Base-by-base conservation (phyloP, 257 asterid species). In the Schizonepeta tenuifolia region DNA sequence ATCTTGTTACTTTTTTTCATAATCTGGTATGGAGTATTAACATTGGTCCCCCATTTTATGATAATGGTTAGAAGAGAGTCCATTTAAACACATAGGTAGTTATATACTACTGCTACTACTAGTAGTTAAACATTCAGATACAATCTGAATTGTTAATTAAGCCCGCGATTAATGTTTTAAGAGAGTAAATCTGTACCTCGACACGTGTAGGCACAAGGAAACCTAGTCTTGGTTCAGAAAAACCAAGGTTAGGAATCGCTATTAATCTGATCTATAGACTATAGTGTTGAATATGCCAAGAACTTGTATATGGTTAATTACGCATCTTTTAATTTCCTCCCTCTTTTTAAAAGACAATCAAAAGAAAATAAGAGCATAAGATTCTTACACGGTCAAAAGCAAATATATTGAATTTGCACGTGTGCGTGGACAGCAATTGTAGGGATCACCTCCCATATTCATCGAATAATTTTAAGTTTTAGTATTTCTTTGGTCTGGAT, bases 321-420 rank as follows among this genome's bases (percentile, higher is more conserved):
- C n/a, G 50, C 75, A 79, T 76, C 72, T 77, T 76, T 74, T 69
- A 2, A 2, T 41, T 28, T 14, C 28, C 11, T 59, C 72, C 47
- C 69, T n/a, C 69, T 46, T 67, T 80, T 3, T n/a, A 50, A 77
- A 69, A 66, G 51, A 17, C 7, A 43, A 9, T 17, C 6, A 43
- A 12, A 43, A 43, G 14, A 43, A 43, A 43, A 13, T 53, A 49
- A 51, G 71, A 61, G 89, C 79, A 80, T 85, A 80, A 28, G 85
- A 80, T 85, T 85, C 89, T 78, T 78, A 24, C 17, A 44, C 60
- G 77, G 87, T 81, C 89, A 81, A 84, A 84, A 79, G 82, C 17
- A 38, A 17, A 40, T 6, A 44, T 46, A 36, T 63, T 33, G 47
- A 67, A 65, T 72, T 38, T 35, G 53, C 58, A 28, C 28, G 71